These are phyloP conservation scores for Skeletonema potamos DNA, from an alignment of 108 stramenopile genomes.

Conservation along the genomic window DNA sequence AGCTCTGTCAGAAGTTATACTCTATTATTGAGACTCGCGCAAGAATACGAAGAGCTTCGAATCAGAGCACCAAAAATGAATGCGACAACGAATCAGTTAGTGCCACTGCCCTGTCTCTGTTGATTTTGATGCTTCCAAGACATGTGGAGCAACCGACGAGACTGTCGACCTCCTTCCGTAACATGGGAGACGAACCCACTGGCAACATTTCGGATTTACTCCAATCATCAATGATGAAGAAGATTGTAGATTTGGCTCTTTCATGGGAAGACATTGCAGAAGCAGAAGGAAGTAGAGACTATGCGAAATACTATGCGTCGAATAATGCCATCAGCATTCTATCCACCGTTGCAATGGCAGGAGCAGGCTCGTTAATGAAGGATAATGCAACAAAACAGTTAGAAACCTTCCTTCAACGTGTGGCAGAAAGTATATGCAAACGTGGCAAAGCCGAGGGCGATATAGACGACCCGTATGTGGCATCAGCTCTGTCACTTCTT, in stretches of 20 bases:
- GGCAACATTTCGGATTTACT: conserved; percentile 30
- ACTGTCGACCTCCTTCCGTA: conserved; percentile 25
- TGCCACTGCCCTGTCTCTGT: conserved; percentile 29
- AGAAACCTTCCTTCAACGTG: conserved; percentile 24
- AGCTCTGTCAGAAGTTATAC: conserved; percentile 41
- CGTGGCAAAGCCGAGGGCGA: not conserved
- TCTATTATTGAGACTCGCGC: conserved; percentile 35
- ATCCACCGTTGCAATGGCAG: conserved; percentile 23
- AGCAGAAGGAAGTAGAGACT: not conserved
- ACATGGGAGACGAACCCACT: conserved; percentile 37
- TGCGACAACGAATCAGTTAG: conserved; percentile 42
- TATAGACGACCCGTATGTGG: conserved; percentile 13
- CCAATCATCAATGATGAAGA: conserved; percentile 35
- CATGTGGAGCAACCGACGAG: conserved; percentile 10
- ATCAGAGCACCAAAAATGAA: conserved; percentile 10
- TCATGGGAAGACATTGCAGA: conserved; percentile 18
- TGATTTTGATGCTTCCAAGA: conserved; percentile 29
- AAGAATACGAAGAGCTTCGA: conserved; percentile 26
- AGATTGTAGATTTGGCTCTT: conserved; percentile 37
- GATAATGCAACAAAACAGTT: conserved; percentile 11
- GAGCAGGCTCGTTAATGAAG: conserved; percentile 19
- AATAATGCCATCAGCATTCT: conserved; percentile 21
- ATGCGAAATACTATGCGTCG: conserved; percentile 6
- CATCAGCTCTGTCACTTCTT: conserved; percentile 24
- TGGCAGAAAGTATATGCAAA: conserved; percentile 9